A percentile compares a stretch with the other conserved stretches of the same genome.
phyloP scores from a whole-genome alignment of 331 rosid genomes.

The Cucumis variabilis region DNA sequence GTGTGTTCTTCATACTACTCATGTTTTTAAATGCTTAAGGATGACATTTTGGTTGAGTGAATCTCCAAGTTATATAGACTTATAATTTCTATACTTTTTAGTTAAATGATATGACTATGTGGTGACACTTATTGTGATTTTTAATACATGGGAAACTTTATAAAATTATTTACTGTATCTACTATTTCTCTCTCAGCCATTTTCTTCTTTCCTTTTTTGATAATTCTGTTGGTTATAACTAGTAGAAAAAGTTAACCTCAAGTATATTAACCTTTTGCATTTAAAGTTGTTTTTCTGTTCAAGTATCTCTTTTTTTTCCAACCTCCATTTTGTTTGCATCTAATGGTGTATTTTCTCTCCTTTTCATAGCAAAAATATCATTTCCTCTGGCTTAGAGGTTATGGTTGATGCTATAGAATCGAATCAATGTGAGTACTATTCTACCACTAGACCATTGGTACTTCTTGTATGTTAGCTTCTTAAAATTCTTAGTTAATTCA shows the following conservation, averaged over 20 bases:
- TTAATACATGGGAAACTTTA: too few relatives aligned
- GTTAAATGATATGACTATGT: background rate
- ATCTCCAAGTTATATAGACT: background rate
- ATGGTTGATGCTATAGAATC: conserved; percentile 95
- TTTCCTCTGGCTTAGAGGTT: conserved; percentile 97
- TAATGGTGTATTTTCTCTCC: conserved; percentile 5
- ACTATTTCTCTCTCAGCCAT: background rate
- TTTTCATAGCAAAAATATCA: conserved; percentile 91
- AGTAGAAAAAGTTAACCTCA: too few relatives aligned
- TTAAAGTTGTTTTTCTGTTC: conserved; percentile 2
- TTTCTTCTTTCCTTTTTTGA: background rate
- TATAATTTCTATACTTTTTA: background rate
- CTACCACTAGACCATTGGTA: too few relatives aligned
- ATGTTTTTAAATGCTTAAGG: background rate
- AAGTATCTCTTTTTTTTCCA: background rate
- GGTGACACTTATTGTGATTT: background rate
- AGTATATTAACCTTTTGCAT: background rate
- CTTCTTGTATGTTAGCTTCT: too few relatives aligned
- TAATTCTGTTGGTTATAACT: background rate
- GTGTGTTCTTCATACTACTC: conserved; percentile 47
- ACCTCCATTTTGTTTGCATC: conserved; percentile 10
- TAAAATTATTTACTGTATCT: background rate
- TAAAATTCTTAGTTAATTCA: too few relatives aligned
- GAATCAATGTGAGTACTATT: too few relatives aligned
- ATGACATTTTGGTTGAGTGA: background rate